Evolutionary conservation across 78 protist species (phyloP).

Genomic region (Protostelium mycophagum): DNA sequence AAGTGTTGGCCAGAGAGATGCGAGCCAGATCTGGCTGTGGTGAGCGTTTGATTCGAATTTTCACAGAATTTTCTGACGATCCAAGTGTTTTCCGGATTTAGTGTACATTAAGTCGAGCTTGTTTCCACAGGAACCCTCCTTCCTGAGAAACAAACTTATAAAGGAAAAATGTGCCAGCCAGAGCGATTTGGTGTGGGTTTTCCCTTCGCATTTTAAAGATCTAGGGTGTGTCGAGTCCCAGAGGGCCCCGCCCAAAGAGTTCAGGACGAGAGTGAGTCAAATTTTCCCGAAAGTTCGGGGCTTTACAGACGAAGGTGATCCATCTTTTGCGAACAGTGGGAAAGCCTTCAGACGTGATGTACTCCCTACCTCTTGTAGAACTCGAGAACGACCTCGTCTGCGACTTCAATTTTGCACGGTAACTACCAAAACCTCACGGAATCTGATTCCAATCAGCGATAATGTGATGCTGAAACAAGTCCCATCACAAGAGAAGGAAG

Average conservation of each 20-base stretch:
- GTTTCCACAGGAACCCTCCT: neutral
- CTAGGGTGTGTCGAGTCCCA: neutral
- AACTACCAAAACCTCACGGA: no score
- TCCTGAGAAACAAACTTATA: neutral
- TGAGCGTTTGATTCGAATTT: neutral
- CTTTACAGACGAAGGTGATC: no score
- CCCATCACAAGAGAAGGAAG: no score
- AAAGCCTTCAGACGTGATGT: no score
- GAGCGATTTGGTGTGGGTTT: neutral
- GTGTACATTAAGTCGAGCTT: neutral
- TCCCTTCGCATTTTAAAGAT: neutral
- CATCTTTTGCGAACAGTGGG: no score
- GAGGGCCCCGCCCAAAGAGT: neutral
- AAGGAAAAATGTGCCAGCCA: neutral
- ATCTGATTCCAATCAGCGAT: no score
- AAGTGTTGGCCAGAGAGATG: neutral
- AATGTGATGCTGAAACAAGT: no score
- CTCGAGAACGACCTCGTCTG: no score
- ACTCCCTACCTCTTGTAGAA: no score
- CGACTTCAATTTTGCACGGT: no score
- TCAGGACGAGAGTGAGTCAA: neutral
- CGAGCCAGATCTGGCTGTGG: neutral
- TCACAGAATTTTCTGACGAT: neutral
- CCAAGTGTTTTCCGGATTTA: neutral
- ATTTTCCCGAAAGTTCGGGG: neutral